These are phyloP conservation scores for Boletus albobrunnescens DNA, from an alignment of 1,284 basidiomycete genomes.

Conservation along the genomic window DNA sequence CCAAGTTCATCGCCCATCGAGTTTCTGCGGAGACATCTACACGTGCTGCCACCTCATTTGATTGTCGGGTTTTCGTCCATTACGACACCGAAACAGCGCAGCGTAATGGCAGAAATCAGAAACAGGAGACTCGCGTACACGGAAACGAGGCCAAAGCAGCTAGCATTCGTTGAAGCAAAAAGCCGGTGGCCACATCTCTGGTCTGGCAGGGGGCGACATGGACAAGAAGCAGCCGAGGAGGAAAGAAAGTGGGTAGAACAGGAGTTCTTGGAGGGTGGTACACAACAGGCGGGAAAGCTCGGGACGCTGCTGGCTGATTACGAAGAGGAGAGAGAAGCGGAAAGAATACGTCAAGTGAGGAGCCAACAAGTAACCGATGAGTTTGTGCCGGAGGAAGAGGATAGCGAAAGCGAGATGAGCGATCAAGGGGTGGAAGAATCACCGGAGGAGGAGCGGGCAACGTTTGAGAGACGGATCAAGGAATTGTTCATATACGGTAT, in stretches of 20 bases:
- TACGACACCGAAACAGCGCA: constrained; percentile 65
- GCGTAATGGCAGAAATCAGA: constrained; percentile 55
- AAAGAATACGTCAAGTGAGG: constrained; percentile 50
- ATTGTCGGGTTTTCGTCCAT: constrained; percentile 53
- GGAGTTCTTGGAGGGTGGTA: constrained; percentile 55
- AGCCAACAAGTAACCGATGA: constrained; percentile 40
- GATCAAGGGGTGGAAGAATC: constrained; percentile 37
- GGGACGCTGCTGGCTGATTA: constrained; percentile 62
- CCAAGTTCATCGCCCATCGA: constrained; percentile 56
- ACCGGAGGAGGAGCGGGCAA: constrained; percentile 41
- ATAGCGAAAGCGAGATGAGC: constrained; percentile 47
- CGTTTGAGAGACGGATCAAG: constrained; percentile 57
- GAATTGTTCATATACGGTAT: constrained; percentile 75
- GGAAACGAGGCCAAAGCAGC: constrained; percentile 48
- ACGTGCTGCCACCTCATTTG: constrained; percentile 65
- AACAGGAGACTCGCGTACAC: constrained; percentile 66
- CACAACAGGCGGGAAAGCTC: constrained; percentile 64
- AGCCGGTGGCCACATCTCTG: constrained; percentile 63
- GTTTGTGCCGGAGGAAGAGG: constrained; percentile 62
- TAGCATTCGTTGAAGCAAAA: constrained; percentile 49
- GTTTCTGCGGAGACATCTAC: constrained; percentile 59
- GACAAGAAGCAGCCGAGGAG: constrained; percentile 53
- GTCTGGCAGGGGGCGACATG: constrained; percentile 49
- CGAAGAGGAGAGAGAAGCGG: constrained; percentile 70
- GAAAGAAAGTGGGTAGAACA: constrained; percentile 65